phyloP scores from a whole-genome alignment of 345 rosid species.

The Aurinia saxatilis region DNA sequence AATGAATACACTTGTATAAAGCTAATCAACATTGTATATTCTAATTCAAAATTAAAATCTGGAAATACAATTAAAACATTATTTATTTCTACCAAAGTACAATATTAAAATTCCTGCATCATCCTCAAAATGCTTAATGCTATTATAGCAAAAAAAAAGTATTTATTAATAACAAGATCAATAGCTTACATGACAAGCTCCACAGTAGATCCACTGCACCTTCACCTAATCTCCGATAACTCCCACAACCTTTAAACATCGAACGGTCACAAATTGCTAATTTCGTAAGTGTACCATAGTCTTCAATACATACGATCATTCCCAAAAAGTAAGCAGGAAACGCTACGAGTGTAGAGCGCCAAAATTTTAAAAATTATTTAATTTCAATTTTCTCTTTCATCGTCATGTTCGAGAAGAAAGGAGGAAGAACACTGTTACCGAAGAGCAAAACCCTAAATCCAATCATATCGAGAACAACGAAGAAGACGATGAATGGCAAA shows the following conservation, averaged over 20 bases:
- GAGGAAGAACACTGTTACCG: constrained; percentile 27
- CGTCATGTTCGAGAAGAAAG: constrained; percentile 26
- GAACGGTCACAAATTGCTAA: neutral
- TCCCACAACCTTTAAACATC: neutral
- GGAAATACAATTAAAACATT: constrained; percentile 3
- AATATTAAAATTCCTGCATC: neutral
- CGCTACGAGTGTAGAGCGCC: constrained; percentile 28
- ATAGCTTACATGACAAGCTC: constrained; percentile 32
- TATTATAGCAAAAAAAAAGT: neutral
- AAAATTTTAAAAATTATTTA: constrained; percentile 14
- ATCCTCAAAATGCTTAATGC: neutral
- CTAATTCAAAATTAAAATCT: neutral
- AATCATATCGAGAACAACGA: constrained; percentile 24
- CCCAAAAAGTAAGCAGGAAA: neutral
- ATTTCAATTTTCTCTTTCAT: neutral
- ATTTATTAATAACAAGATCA: neutral
- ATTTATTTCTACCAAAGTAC: neutral
- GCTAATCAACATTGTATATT: neutral
- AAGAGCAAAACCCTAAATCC: constrained; percentile 40
- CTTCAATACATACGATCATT: neutral
- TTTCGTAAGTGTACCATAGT: neutral
- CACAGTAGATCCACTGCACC: neutral
- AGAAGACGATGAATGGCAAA: constrained; percentile 46
- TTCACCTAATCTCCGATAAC: neutral
- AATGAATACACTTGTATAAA: neutral